Evolutionary conservation across 2,329 filamentous ascomycete genomes (phyloP).

Genomic region (Cladobotryum mycophilum): DNA sequence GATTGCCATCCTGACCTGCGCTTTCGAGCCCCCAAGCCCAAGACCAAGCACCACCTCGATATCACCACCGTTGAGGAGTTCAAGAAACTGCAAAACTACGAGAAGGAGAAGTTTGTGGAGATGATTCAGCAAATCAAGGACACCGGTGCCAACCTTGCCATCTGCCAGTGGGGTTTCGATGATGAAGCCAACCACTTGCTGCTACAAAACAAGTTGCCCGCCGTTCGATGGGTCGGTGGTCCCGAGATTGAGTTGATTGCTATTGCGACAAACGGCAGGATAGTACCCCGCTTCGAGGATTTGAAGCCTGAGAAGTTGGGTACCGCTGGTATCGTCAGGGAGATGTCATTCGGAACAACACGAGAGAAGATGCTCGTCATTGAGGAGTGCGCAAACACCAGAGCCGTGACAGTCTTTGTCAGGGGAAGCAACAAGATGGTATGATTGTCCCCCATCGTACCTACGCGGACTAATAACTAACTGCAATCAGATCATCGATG

Average conservation of each 20-base stretch:
- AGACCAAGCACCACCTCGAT: conserved; percentile 99
- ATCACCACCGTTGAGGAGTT: conserved; percentile 97
- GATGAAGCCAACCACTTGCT: conserved; percentile 97
- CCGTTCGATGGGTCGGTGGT: conserved; percentile 95
- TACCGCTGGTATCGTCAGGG: conserved; percentile 78
- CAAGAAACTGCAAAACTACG: conserved; percentile 94
- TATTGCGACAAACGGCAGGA: conserved; percentile 95
- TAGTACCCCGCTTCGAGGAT: conserved; percentile 96
- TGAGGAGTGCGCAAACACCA: conserved; percentile 96
- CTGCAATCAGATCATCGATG: conserved; percentile 77
- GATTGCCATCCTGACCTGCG: conserved; percentile 94
- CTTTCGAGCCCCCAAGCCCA: conserved; percentile 97
- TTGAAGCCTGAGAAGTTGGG: conserved; percentile 87
- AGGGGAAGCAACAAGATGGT: conserved; percentile 99
- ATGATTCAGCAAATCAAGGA: conserved; percentile 99
- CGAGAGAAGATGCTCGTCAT: conserved; percentile 99
- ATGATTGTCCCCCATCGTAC: conserved; percentile 24
- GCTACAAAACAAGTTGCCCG: conserved; percentile 90
- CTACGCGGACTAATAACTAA: conserved; percentile 14
- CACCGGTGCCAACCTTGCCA: conserved; percentile 92
- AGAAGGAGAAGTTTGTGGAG: conserved; percentile 91
- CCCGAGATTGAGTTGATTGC: conserved; percentile 98
- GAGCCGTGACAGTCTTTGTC: conserved; percentile 93
- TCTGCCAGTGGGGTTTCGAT: conserved; percentile 99
- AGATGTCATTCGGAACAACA: conserved; percentile 96